Percentiles rank a stretch among this genome's conserved stretches.
Evolutionary conservation across 768 basidiomycete species (phyloP).

Genomic region (Tulasnella sp.): DNA sequence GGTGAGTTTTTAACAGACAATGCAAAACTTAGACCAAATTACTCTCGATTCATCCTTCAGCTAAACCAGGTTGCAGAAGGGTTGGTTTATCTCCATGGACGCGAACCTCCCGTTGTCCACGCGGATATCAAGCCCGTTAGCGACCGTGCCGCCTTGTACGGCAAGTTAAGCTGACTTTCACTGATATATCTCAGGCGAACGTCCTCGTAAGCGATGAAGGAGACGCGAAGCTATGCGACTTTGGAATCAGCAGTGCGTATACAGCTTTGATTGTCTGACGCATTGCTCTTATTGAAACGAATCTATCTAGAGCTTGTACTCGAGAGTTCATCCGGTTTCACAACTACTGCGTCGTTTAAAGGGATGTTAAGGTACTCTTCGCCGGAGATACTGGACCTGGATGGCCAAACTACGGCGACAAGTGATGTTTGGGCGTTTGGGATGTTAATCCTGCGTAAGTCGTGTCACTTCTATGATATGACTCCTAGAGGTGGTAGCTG

Average conservation of each 20-base stretch:
- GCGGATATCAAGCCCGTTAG: constrained; percentile 32
- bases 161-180: not conserved
- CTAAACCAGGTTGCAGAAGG: constrained; percentile 29
- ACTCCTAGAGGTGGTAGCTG: not conserved
- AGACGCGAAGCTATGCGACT: constrained; percentile 21
- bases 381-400: constrained; percentile 4
- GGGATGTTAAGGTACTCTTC: constrained; percentile 10
- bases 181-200: not conserved
- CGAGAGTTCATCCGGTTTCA: not conserved
- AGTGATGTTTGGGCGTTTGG: constrained; percentile 23
- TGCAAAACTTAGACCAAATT: too few relatives aligned
- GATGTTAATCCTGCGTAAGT: constrained; percentile 3
- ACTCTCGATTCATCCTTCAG: not conserved
- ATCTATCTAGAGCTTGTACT: not conserved
- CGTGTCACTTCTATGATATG: not conserved
- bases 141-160: too few relatives aligned
- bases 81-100: constrained; percentile 30
- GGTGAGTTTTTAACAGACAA: not conserved
- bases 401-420: not conserved
- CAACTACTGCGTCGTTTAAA: not conserved
- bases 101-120: constrained; percentile 30
- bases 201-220: constrained; percentile 20
- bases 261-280: not conserved
- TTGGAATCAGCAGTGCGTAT: constrained; percentile 10
- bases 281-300: too few relatives aligned